Percentiles rank a stretch among this genome's conserved stretches.
These are phyloP conservation scores for Pulveroboletus ravenelii DNA, from an alignment of 768 basidiomycete species.

Conservation along the genomic window DNA sequence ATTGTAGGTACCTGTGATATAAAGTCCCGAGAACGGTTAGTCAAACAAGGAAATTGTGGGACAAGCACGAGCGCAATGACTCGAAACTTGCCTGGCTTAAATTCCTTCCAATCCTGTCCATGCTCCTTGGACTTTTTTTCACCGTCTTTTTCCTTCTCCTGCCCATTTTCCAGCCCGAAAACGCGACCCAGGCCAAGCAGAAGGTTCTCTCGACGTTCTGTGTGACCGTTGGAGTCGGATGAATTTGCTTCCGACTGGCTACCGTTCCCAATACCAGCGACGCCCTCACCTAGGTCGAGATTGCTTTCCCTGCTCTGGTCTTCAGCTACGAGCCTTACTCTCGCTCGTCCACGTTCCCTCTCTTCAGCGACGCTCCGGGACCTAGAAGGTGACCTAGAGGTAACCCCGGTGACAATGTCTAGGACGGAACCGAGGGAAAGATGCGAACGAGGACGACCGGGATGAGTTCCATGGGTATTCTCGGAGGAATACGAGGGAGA, in stretches of 20 bases:
- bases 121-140: slow-evolving; percentile 36
- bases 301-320: neutral
- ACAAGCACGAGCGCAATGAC: neutral
- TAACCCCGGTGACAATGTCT: slow-evolving; percentile 15
- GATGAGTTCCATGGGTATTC: neutral
- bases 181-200: slow-evolving; percentile 35
- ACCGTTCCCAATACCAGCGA: neutral
- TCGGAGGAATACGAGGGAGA: slow-evolving; percentile 4
- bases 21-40: neutral
- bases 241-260: neutral
- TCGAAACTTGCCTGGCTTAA: slow-evolving; percentile 65
- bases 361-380: slow-evolving; percentile 34
- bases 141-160: slow-evolving; percentile 8
- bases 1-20: slow-evolving; percentile 72
- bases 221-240: neutral
- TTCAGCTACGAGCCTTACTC: slow-evolving; percentile 7
- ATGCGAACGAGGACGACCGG: slow-evolving; percentile 15
- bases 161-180: slow-evolving; percentile 16
- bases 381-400: slow-evolving; percentile 13
- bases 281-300: neutral
- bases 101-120: slow-evolving; percentile 76
- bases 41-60: neutral
- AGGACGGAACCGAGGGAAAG: slow-evolving; percentile 17
- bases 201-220: slow-evolving; percentile 13
- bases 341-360: slow-evolving; percentile 21